A percentile compares a stretch with the other conserved stretches of the same genome.
phyloP scores from a whole-genome alignment of 108 stramenopile species.

The Fragilaria radians region DNA sequence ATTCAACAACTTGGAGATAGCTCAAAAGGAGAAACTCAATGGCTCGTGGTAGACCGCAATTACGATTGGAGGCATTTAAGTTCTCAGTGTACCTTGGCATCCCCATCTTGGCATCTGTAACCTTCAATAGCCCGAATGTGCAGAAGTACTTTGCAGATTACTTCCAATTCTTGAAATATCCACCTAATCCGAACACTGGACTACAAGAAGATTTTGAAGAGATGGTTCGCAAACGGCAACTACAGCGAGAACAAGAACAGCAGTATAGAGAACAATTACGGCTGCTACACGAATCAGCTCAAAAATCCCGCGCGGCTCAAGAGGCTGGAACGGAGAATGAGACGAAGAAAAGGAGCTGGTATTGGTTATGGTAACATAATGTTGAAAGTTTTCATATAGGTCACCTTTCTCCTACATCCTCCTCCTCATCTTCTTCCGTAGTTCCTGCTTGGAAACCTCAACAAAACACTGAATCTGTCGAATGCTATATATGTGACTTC shows the following conservation, averaged over 20 bases:
- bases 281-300: slow-evolving; percentile 26
- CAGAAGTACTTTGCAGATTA: slow-evolving; percentile 74
- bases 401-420: too few relatives aligned
- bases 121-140: slow-evolving; percentile 58
- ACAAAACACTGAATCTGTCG: too few relatives aligned
- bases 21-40: slow-evolving; percentile 25
- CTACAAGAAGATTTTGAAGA: slow-evolving; percentile 66
- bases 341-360: neutral
- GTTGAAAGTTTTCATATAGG: too few relatives aligned
- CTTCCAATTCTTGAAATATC: slow-evolving; percentile 84
- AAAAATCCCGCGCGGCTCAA: slow-evolving; percentile 13
- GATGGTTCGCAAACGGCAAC: slow-evolving; percentile 38
- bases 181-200: slow-evolving; percentile 74
- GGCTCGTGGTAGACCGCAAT: slow-evolving; percentile 64
- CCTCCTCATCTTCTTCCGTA: too few relatives aligned
- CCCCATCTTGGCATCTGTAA: slow-evolving; percentile 68
- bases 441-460: too few relatives aligned
- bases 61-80: slow-evolving; percentile 75
- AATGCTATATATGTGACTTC: too few relatives aligned
- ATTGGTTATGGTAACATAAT: too few relatives aligned
- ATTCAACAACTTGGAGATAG: too few relatives aligned
- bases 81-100: slow-evolving; percentile 65
- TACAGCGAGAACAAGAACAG: slow-evolving; percentile 44
- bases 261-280: slow-evolving; percentile 40
- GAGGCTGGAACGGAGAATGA: neutral